A percentile compares a stretch with the other conserved stretches of the same genome.
Evolutionary conservation across 495 filamentous ascomycete genomes (phyloP).

Genomic region (Staphylotrichum tortipilum): DNA sequence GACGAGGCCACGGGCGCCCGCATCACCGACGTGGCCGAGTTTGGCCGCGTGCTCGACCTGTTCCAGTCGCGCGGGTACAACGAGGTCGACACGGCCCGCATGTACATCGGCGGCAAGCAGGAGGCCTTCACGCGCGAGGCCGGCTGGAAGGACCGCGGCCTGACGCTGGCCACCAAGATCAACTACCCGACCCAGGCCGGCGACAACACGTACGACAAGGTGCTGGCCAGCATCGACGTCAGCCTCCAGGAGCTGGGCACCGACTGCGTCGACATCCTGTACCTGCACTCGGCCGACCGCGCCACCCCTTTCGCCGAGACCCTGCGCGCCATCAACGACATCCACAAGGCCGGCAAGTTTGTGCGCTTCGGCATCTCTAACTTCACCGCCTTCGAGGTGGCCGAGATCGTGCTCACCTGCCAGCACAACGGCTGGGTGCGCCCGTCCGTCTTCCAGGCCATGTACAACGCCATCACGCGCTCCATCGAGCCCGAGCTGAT

Average conservation of each 20-base stretch:
- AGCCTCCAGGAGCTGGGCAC: slow-evolving; percentile 66
- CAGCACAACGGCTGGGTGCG: slow-evolving; percentile 67
- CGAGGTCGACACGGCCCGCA: slow-evolving; percentile 71
- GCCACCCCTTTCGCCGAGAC: slow-evolving; percentile 72
- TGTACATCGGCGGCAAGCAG: slow-evolving; percentile 66
- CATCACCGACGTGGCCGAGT: slow-evolving; percentile 60
- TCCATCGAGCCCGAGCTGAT: slow-evolving; percentile 75
- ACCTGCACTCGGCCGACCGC: slow-evolving; percentile 79
- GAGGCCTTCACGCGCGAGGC: slow-evolving; percentile 74
- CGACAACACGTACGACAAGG: slow-evolving; percentile 49
- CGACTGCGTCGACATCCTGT: slow-evolving; percentile 77
- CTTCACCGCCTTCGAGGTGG: slow-evolving; percentile 83
- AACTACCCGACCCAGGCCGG: slow-evolving; percentile 55
- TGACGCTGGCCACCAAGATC: slow-evolving; percentile 79
- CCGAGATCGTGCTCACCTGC: slow-evolving; percentile 78
- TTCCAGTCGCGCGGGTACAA: slow-evolving; percentile 67
- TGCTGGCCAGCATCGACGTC: slow-evolving; percentile 53
- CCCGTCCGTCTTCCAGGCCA: slow-evolving; percentile 56
- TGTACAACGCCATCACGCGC: slow-evolving; percentile 69
- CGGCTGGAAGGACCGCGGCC: slow-evolving; percentile 70
- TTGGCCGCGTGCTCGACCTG: slow-evolving; percentile 55
- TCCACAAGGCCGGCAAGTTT: slow-evolving; percentile 86
- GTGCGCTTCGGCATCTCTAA: slow-evolving; percentile 73
- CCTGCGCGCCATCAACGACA: slow-evolving; percentile 62
- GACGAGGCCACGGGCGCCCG: slow-evolving; percentile 51